Conservation (phyloP, 2,329 filamentous ascomycete species). For the Alternaria arborescens region DNA sequence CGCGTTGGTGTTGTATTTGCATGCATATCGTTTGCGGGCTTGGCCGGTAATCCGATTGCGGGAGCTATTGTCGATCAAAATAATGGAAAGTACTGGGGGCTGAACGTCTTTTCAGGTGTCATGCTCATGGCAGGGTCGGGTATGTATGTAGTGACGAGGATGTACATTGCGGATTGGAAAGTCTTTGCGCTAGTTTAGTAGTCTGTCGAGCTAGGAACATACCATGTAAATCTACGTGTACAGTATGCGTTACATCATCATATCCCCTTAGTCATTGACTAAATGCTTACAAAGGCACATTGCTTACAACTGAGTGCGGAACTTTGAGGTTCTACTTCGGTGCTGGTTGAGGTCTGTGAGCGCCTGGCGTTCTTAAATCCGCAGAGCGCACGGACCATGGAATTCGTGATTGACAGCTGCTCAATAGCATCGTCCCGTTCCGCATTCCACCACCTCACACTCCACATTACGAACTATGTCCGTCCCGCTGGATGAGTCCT, state of each 20-base stretch:
- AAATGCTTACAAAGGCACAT: background rate
- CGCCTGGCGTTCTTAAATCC: background rate
- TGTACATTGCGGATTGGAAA: conserved; percentile 40
- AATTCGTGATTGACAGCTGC: background rate
- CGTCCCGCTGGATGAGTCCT: background rate
- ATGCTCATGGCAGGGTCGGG: conserved; percentile 57
- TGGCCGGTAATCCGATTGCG: conserved; percentile 60
- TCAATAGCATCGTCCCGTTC: background rate
- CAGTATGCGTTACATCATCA: background rate
- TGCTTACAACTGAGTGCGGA: background rate
- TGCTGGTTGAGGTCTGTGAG: background rate
- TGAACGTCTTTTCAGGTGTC: conserved; percentile 73
- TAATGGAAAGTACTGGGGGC: conserved; percentile 64
- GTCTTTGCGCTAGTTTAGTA: background rate
- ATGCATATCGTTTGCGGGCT: conserved; percentile 53
- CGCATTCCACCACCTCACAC: background rate
- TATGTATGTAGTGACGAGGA: conserved; percentile 40
- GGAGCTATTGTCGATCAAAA: conserved; percentile 59
- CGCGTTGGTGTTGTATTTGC: conserved; percentile 63
- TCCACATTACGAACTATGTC: background rate
- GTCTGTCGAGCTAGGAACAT: background rate
- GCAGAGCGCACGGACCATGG: background rate
- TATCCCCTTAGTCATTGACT: background rate
- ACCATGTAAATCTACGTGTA: background rate
- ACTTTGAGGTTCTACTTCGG: background rate